Percentiles rank a stretch among this genome's conserved stretches.
These are phyloP conservation scores for Arctium minus DNA, from an alignment of 129 eudicot genomes.

Conservation along the genomic window DNA sequence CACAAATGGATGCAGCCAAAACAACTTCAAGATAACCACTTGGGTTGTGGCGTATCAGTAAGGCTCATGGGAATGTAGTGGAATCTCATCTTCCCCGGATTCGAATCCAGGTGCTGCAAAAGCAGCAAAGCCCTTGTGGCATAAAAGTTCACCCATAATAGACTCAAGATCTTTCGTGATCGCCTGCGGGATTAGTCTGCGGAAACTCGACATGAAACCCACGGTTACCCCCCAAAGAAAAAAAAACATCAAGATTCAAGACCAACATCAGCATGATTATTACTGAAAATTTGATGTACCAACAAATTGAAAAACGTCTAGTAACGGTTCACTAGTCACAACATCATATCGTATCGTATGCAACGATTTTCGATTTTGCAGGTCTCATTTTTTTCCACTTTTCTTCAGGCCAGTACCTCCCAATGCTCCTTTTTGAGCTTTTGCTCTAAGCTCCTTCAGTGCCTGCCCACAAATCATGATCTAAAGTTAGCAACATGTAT, in stretches of 20 bases:
- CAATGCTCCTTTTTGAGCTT: slow-evolving; percentile 81
- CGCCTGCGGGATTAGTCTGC: too few species aligned
- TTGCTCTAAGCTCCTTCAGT: slow-evolving; percentile 77
- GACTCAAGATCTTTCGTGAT: too few species aligned
- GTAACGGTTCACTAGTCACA: slow-evolving; percentile 3
- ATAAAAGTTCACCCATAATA: too few species aligned
- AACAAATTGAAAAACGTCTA: slow-evolving; percentile 10
- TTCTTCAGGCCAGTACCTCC: slow-evolving; percentile 72
- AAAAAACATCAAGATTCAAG: not conserved
- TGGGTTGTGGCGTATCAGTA: too few species aligned
- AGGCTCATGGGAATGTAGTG: too few species aligned
- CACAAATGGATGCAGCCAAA: not conserved
- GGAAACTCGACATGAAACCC: too few species aligned
- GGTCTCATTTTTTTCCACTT: slow-evolving; percentile 88
- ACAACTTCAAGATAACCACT: not conserved
- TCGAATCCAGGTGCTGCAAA: too few species aligned
- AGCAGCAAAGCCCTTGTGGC: too few species aligned
- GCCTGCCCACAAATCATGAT: slow-evolving; percentile 37
- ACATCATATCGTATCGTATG: not conserved
- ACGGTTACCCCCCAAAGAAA: not conserved
- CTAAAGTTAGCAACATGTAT: not conserved
- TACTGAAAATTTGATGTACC: not conserved
- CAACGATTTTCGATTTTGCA: slow-evolving; percentile 35
- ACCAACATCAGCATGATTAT: slow-evolving; percentile 20
- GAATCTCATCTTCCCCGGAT: too few species aligned